These are phyloP conservation scores for Allium sativum DNA, from an alignment of 106 monocot species.

Conservation along the genomic window DNA sequence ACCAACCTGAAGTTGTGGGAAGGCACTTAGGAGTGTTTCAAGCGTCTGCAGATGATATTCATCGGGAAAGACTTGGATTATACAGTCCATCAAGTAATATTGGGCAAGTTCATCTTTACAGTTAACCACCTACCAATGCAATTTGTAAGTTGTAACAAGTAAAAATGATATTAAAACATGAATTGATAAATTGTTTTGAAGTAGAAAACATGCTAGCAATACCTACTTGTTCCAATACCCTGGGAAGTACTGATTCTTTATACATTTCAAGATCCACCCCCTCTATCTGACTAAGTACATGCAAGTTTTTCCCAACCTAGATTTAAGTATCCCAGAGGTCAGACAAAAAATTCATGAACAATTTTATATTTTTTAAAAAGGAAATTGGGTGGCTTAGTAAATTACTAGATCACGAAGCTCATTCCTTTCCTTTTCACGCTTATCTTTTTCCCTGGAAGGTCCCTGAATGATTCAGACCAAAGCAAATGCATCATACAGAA, in stretches of 20 bases:
- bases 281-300: constrained; percentile 96
- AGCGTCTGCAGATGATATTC: constrained; percentile 98
- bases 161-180: not conserved
- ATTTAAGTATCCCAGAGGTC: constrained; percentile 6
- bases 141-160: constrained; percentile 5
- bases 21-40: constrained; percentile 87
- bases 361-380: not conserved
- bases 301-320: constrained; percentile 98
- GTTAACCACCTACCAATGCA: constrained; percentile 71
- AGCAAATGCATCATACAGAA: constrained; percentile 23
- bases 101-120: constrained; percentile 98
- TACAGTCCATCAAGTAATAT: constrained; percentile 96
- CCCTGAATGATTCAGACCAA: constrained; percentile 71
- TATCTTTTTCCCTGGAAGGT: constrained; percentile 74
- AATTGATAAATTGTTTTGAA: not conserved
- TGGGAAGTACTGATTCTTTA: constrained; percentile 94
- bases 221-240: constrained; percentile 86
- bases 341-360: constrained; percentile 3
- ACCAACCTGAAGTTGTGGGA: constrained; percentile 92
- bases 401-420: constrained; percentile 99
- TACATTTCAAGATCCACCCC: constrained; percentile 96
- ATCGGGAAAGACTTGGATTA: constrained; percentile 99
- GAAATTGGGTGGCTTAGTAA: not conserved
- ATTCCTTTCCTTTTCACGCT: constrained; percentile 88
- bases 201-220: constrained; percentile 6